phyloP scores from a whole-genome alignment of 805 yeast genomes.

The Candida manassasensis region DNA sequence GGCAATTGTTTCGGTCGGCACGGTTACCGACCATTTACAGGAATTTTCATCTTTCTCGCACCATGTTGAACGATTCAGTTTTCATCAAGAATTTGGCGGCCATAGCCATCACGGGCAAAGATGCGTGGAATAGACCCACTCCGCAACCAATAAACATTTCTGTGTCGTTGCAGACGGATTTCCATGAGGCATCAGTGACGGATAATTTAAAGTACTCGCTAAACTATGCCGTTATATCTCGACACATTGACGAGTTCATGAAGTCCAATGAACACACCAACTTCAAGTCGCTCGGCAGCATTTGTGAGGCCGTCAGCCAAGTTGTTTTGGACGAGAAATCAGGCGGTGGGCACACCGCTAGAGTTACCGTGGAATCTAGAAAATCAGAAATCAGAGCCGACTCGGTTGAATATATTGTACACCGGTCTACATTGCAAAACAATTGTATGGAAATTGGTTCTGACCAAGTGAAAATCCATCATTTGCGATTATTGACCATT shows the following conservation, averaged over 20 bases:
- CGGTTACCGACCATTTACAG: constrained; percentile 10
- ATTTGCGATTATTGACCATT: constrained; percentile 61
- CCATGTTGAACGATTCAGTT: constrained; percentile 31
- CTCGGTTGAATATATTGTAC: constrained; percentile 37
- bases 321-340: constrained; percentile 40
- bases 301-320: constrained; percentile 46
- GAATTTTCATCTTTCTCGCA: constrained; percentile 11
- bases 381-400: constrained; percentile 60
- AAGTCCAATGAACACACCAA: constrained; percentile 35
- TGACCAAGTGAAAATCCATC: constrained; percentile 38
- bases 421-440: constrained; percentile 19
- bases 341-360: constrained; percentile 44
- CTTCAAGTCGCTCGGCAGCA: constrained; percentile 38
- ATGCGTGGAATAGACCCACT: constrained; percentile 66
- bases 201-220: constrained; percentile 81
- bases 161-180: constrained; percentile 59
- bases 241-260: constrained; percentile 54
- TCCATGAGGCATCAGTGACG: constrained; percentile 65
- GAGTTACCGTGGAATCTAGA: constrained; percentile 38
- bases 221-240: constrained; percentile 81
- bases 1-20: constrained; percentile 10
- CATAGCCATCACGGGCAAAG: constrained; percentile 63
- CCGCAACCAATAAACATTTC: constrained; percentile 65
- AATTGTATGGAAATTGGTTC: constrained; percentile 6
- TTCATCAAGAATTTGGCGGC: constrained; percentile 55